Percentiles rank a stretch among this genome's conserved stretches.
Conservation (phyloP, 352 stramenopile genomes). For the Phytophthora lateralis region DNA sequence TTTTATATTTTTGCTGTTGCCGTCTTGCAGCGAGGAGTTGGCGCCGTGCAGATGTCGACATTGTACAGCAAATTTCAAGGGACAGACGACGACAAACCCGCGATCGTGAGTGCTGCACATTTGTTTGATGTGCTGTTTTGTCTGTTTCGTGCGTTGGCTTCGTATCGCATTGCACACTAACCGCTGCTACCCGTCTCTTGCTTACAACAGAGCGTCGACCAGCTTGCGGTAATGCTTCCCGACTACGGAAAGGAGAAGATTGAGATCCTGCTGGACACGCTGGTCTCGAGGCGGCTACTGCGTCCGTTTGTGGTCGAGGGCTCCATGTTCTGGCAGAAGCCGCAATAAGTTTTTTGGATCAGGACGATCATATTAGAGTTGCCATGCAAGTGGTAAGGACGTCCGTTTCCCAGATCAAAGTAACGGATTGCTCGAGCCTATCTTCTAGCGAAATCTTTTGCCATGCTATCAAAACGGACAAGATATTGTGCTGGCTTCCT, state of each 20-base stretch:
- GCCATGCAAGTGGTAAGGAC: constrained; percentile 13
- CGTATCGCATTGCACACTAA: constrained; percentile 15
- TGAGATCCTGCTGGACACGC: constrained; percentile 76
- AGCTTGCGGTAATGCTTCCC: constrained; percentile 70
- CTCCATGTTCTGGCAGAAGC: constrained; percentile 84
- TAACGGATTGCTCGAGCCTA: constrained; percentile 25
- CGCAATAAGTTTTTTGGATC: constrained; percentile 29
- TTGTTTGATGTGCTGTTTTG: constrained; percentile 19
- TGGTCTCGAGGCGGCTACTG: constrained; percentile 76
- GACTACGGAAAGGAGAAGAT: constrained; percentile 75
- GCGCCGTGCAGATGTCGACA: constrained; percentile 83
- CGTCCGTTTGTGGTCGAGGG: constrained; percentile 86
- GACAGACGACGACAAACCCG: constrained; percentile 48
- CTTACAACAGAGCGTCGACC: constrained; percentile 57
- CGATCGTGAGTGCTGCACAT: constrained; percentile 58
- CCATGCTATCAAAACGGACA: constrained; percentile 20
- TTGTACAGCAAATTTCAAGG: constrained; percentile 88
- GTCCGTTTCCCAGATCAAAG: constrained; percentile 13
- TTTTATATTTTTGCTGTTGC: not conserved
- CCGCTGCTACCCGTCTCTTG: constrained; percentile 6
- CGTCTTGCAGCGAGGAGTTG: constrained; percentile 60
- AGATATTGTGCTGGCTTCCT: constrained; percentile 18
- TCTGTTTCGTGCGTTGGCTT: constrained; percentile 20
- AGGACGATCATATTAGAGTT: constrained; percentile 16
- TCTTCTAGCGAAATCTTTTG: constrained; percentile 33